Evolutionary conservation across 1,284 basidiomycete species (phyloP), one percentile per base, ranked within the genome.

Genomic region (Boletus sp.): DNA sequence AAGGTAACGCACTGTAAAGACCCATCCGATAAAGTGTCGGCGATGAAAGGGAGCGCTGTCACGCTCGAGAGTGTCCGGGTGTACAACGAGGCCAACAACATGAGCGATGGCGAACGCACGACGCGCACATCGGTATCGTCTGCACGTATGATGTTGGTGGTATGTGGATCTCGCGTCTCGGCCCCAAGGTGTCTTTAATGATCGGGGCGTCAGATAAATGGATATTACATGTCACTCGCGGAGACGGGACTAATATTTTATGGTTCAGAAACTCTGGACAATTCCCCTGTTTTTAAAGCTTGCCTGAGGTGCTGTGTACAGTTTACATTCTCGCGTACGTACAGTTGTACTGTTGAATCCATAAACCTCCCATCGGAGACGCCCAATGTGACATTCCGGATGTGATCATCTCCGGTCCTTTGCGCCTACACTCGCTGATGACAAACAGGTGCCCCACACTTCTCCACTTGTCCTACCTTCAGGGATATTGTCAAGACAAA

Each of bases 1-100:
- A 62, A n/a, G 33, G 59, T 66, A 14, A 60, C 1, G 35, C 23
- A 21, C 37, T 51, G 56, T 43, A 68, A 58, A 51, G 67, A 67
- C 31, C 1, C 2, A 21, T 44, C 58, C 25, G 63, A 70, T 44
- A 6, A 46, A 1, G 55, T 67, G 48, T 68, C 70, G 63, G 48
- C 55, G 16, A 68, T 71, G 61, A 67, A 73, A 52, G 71, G 76
- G 52, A 63, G 58, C 31, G 60, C 69, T 25, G 52, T 73, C 33
- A 66, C 66, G 9, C 59, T 75, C 21, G 66, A 65, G 47, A 70
- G 76, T 47, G 64, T 78, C 38, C 76, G 75, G 77, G 62, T 68
- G 30, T 56, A 16, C 38, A 59, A 71, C 23, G 62, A 63, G 25
- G 52, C 54, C 37, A 28, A 64, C 33, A 76, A 77, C 50, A 61